Percentiles rank a stretch among this genome's conserved stretches.
Conservation (phyloP, 768 basidiomycete species). For the Leccinum uliginosum region DNA sequence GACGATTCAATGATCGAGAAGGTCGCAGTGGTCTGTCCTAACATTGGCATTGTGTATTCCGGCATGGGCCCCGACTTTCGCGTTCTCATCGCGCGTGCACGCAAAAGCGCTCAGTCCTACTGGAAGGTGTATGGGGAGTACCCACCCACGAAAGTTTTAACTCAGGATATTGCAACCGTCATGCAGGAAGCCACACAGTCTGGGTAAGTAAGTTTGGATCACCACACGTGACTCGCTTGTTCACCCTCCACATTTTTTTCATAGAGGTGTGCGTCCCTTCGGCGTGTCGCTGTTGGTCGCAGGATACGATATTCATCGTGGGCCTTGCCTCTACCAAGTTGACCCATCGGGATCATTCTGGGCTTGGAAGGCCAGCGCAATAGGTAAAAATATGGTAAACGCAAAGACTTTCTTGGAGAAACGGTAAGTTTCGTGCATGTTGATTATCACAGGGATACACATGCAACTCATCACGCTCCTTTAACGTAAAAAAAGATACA, state of each 20-base stretch:
- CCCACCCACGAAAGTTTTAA: constrained; percentile 92
- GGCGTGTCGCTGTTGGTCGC: constrained; percentile 96
- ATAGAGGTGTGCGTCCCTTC: constrained; percentile 97
- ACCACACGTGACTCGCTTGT: constrained; percentile 21
- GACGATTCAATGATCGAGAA: constrained; percentile 99
- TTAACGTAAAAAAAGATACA: constrained; percentile 75
- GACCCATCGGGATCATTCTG: constrained; percentile 99
- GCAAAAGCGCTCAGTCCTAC: constrained; percentile 97
- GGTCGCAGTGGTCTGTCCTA: constrained; percentile 94
- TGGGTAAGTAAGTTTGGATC: constrained; percentile 70
- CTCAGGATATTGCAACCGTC: constrained; percentile 94
- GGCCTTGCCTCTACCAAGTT: constrained; percentile 96
- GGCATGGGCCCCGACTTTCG: constrained; percentile 99
- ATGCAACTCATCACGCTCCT: constrained; percentile 14
- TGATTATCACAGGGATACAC: constrained; percentile 16
- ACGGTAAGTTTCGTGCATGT: constrained; percentile 54
- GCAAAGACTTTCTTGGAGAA: constrained; percentile 99
- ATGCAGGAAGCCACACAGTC: constrained; percentile 99
- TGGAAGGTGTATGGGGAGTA: constrained; percentile 99
- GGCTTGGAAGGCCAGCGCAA: constrained; percentile 99
- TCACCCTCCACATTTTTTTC: constrained; percentile 32
- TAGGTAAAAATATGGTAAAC: constrained; percentile 99
- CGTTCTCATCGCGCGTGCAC: constrained; percentile 86
- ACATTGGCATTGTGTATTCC: constrained; percentile 99
- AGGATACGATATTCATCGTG: constrained; percentile 93